phyloP scores from a whole-genome alignment of 129 eudicot genomes.

The Flaveria trinervia region DNA sequence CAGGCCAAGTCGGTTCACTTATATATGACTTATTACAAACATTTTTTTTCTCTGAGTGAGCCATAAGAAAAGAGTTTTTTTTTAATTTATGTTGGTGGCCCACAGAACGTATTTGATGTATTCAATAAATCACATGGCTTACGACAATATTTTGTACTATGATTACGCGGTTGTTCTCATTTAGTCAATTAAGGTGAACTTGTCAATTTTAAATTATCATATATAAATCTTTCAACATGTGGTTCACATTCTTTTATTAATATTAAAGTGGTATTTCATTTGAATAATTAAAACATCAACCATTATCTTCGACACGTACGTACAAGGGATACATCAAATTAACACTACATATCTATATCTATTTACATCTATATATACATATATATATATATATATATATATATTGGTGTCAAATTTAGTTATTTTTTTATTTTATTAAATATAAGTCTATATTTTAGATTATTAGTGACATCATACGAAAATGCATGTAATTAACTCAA shows the following conservation, averaged over 20 bases:
- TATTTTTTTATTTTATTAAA: neutral
- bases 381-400: neutral
- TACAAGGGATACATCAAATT: too few species aligned
- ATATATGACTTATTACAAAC: too few species aligned
- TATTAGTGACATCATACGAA: neutral
- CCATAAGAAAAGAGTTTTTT: too few species aligned
- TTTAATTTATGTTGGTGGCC: too few species aligned
- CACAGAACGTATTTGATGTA: too few species aligned
- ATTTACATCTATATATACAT: too few species aligned
- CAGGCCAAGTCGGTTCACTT: too few species aligned
- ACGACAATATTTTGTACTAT: neutral
- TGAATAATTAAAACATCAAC: neutral
- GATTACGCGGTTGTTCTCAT: neutral
- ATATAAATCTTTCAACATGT: neutral
- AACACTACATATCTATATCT: too few species aligned
- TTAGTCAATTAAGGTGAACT: conserved; percentile 4
- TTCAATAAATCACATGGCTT: too few species aligned
- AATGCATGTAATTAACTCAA: neutral
- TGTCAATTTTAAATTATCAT: neutral
- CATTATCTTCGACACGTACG: too few species aligned
- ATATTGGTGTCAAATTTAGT: neutral
- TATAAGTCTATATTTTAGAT: neutral
- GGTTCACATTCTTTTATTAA: neutral
- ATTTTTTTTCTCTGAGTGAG: too few species aligned
- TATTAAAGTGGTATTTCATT: neutral